Evolutionary conservation across 208 protist species (phyloP).

Genomic region (Trichomonas gallinae): DNA sequence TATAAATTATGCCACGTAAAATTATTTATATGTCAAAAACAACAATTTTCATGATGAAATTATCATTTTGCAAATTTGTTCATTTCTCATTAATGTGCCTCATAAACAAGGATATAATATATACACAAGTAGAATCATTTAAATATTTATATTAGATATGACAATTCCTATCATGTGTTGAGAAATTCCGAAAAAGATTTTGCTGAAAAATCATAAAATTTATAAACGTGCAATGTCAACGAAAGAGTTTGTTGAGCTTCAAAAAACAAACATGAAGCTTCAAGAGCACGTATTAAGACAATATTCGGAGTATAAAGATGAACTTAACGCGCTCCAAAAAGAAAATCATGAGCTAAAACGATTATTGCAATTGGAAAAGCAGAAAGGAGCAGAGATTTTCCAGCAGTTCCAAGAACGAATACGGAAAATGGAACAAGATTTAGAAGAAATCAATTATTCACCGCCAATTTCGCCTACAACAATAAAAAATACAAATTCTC

Average conservation of each 20-base stretch:
- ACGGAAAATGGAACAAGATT: neutral
- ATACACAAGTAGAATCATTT: too few species aligned
- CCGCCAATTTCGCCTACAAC: neutral
- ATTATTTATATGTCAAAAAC: too few species aligned
- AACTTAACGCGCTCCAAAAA: neutral
- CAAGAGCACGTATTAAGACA: neutral
- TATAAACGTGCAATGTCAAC: neutral
- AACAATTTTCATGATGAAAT: too few species aligned
- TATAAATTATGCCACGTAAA: too few species aligned
- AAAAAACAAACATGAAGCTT: neutral
- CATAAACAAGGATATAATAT: too few species aligned
- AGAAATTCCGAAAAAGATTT: too few species aligned
- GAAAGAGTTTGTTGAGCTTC: neutral
- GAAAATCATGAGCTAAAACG: neutral
- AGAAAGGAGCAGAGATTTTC: neutral
- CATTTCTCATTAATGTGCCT: too few species aligned
- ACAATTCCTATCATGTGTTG: too few species aligned
- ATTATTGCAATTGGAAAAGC: neutral
- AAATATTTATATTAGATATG: too few species aligned
- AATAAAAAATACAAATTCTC: neutral
- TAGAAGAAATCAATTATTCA: neutral
- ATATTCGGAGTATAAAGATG: neutral
- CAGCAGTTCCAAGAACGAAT: neutral
- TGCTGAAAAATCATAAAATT: too few species aligned
- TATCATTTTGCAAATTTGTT: too few species aligned